Base-by-base conservation (phyloP, 2,329 filamentous ascomycete species). In the Lachnellula occidentalis region DNA sequence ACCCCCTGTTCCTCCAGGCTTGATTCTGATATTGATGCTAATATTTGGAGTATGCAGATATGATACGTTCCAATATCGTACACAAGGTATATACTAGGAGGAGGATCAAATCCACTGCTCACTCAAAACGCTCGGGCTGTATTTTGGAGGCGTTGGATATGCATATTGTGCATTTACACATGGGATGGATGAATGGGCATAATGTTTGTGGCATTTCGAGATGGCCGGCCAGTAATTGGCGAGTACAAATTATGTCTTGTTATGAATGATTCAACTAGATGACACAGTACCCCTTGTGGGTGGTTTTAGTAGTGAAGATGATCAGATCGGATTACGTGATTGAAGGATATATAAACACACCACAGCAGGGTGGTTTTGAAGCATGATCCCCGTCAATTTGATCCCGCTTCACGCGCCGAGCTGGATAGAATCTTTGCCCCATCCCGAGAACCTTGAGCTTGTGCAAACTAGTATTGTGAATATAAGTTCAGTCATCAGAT, bases 1-100 rank as follows among this genome's bases (percentile, higher is more conserved):
- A 31, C 11, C 9, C 8, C n/a, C 4, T 34, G 22, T 17, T 45
- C 37, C 39, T 31, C 9, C 27, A 31, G 9, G 9, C 9, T 12
- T 31, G 9, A 31, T 31, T 9, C 12, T 31, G 27, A 24, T 19
- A 9, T 41, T 43, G 24, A 15, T 22, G 8, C 59, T 63, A 41
- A 60, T 39, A 17, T 14, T 36, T 27, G 22, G 31, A 51, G 58
- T 17, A 6, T 19, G 15, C 11, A 90, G 87, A 72, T 90, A 91
- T 67, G 87, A 91, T 72, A 90, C 87, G 58, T 92, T 91, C 75
- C 88, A 92, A 75, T 92, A 92, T 73, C 83, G 89, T 67, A 92
- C 89, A 36, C 88, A 92, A 72, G 89, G 88, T 63, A 92, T 92
- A 72, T 92, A 92, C 72, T 92, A 80, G 64, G 53, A 39, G 43